Conservation (phyloP, 177 flowering plant genomes). For the Vitis hybrid region DNA sequence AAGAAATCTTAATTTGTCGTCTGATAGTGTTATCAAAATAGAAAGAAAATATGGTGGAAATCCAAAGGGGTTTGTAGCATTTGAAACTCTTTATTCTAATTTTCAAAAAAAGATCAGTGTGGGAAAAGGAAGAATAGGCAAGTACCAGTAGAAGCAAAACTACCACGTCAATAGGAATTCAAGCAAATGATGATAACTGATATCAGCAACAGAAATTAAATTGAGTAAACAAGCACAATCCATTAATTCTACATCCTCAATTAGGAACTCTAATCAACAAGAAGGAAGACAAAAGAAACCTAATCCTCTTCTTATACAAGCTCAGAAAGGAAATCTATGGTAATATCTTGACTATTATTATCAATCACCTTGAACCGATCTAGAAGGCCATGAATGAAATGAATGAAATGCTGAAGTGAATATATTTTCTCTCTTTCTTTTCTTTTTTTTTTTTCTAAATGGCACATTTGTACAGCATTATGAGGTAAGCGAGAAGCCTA, state of each 20-base stretch:
- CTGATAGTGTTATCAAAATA: too few species aligned
- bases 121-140: too few species aligned
- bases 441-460: neutral
- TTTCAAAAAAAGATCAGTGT: too few species aligned
- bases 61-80: too few species aligned
- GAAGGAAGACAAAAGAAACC: neutral
- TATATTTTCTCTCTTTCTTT: neutral
- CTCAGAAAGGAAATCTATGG: neutral
- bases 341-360: neutral
- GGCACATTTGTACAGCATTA: slow-evolving; percentile 5
- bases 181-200: neutral
- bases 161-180: too few species aligned
- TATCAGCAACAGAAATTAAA: too few species aligned
- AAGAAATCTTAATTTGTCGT: too few species aligned
- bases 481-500: slow-evolving; percentile 7
- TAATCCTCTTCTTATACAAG: neutral
- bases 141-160: too few species aligned
- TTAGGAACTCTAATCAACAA: neutral
- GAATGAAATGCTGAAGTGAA: slow-evolving; percentile 15
- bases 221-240: too few species aligned
- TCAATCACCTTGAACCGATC: neutral
- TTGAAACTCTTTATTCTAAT: too few species aligned
- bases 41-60: too few species aligned
- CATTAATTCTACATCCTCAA: too few species aligned
- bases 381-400: slow-evolving; percentile 8